Conservation (phyloP, 345 rosid species). For the Salix viminalis region DNA sequence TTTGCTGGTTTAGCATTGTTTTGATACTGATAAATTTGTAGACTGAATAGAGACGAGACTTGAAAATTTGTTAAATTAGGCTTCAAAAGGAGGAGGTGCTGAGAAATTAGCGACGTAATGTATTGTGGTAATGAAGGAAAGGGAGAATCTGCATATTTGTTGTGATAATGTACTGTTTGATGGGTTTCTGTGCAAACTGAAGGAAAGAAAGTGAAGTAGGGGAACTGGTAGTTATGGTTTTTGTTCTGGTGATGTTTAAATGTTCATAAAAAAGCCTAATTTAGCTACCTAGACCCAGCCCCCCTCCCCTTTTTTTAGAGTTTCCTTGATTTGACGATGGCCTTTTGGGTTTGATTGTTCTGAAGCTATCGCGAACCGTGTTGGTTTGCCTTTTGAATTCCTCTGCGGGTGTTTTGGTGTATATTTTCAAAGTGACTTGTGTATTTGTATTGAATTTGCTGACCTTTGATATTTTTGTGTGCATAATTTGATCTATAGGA, state of each 20-base stretch:
- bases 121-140: background rate
- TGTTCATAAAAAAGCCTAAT: background rate
- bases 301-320: background rate
- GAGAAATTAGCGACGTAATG: background rate
- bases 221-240: background rate
- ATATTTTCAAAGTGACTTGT: background rate
- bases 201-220: background rate
- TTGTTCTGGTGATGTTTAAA: background rate
- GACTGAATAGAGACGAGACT: background rate
- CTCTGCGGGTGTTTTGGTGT: background rate
- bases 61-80: background rate
- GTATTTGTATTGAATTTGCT: background rate
- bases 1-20: background rate
- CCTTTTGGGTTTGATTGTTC: background rate
- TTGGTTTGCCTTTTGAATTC: background rate
- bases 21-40: background rate
- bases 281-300: background rate
- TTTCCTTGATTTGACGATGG: background rate
- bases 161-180: background rate
- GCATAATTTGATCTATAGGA: conserved; percentile 34
- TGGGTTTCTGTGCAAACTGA: background rate
- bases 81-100: background rate
- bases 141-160: background rate
- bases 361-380: background rate
- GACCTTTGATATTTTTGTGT: background rate